Conservation (phyloP, 2,329 filamentous ascomycete species). For the Dothistroma pini region DNA sequence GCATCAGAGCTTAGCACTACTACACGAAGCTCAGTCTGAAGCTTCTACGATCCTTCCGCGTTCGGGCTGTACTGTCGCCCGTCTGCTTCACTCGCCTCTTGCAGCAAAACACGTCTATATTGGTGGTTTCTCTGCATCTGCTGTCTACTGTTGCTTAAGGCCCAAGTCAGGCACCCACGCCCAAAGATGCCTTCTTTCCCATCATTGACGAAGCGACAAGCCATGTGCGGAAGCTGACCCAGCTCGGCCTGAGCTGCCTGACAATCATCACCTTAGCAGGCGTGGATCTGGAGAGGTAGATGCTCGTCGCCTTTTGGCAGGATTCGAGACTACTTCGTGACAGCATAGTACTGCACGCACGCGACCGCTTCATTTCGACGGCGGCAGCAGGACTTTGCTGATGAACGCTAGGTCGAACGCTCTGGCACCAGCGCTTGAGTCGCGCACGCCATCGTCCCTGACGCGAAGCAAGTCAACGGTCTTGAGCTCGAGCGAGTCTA, state of each 20-base stretch:
- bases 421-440: background rate
- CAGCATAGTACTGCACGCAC: too few species aligned
- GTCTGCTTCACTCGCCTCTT: background rate
- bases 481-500: background rate
- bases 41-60: background rate
- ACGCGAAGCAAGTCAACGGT: background rate
- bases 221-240: background rate
- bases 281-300: background rate
- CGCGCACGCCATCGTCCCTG: background rate
- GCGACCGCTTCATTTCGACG: background rate
- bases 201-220: background rate
- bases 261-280: background rate
- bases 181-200: background rate
- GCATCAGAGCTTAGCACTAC: background rate
- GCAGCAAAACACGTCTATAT: background rate
- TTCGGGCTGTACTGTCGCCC: background rate
- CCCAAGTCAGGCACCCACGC: background rate
- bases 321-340: too few species aligned
- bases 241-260: background rate
- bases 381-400: background rate
- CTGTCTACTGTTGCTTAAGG: background rate
- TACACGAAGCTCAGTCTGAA: background rate
- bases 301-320: background rate
- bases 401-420: background rate
- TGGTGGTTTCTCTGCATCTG: background rate